Evolutionary conservation across 768 basidiomycete species (phyloP).

Genomic region (Stropharia rugosoannulata): DNA sequence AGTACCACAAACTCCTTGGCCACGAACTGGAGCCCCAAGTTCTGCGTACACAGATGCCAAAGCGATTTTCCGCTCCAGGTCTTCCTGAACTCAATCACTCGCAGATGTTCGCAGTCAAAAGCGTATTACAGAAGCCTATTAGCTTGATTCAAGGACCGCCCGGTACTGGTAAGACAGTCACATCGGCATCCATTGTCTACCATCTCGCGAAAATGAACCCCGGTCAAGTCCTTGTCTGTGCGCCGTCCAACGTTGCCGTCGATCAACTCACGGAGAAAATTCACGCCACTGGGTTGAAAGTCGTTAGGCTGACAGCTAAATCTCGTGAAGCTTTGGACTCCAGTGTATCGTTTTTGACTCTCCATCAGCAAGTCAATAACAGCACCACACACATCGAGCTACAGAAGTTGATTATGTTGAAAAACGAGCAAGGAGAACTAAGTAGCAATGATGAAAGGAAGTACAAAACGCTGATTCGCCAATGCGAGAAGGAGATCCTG

Average conservation of each 20-base stretch:
- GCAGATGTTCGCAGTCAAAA: conserved; percentile 99
- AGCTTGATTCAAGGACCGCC: conserved; percentile 98
- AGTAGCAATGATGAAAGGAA: conserved; percentile 97
- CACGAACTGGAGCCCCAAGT: conserved; percentile 97
- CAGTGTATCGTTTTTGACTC: conserved; percentile 89
- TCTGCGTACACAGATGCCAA: conserved; percentile 90
- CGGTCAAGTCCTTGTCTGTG: conserved; percentile 97
- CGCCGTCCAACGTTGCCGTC: conserved; percentile 98
- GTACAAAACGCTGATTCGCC: conserved; percentile 92
- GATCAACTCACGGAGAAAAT: conserved; percentile 99
- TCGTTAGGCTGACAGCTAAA: conserved; percentile 96
- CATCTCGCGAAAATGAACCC: conserved; percentile 99
- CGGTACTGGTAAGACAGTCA: conserved; percentile 98
- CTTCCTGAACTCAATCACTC: conserved; percentile 99
- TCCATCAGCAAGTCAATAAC: conserved; percentile 97
- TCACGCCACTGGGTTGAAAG: conserved; percentile 97
- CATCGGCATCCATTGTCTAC: conserved; percentile 97
- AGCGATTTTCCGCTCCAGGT: conserved; percentile 95
- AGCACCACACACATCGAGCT: conserved; percentile 95
- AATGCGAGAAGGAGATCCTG: conserved; percentile 97
- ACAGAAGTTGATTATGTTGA: conserved; percentile 96
- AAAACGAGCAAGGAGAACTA: conserved; percentile 96
- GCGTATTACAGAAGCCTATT: conserved; percentile 95
- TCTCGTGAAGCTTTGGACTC: conserved; percentile 98
- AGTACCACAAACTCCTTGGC: conserved; percentile 98